Evolutionary conservation across 305 asterid species (phyloP).

Genomic region (Ilex paraguariensis): DNA sequence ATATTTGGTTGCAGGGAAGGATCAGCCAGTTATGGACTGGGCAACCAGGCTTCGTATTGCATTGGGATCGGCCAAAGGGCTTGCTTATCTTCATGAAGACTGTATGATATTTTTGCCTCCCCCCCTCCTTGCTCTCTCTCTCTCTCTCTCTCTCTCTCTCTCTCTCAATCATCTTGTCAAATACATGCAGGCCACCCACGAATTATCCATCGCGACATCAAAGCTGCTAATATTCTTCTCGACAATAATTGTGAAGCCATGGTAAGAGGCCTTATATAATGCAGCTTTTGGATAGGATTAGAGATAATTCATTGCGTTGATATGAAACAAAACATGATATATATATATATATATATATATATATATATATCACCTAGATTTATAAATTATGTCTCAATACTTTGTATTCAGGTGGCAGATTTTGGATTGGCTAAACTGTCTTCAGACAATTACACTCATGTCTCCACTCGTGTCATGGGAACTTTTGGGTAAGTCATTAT

Average conservation of each 20-base stretch:
- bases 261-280: conserved; percentile 26
- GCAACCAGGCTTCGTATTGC: conserved; percentile 57
- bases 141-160: not conserved
- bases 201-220: conserved; percentile 78
- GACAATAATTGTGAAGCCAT: conserved; percentile 70
- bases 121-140: too few species aligned
- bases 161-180: conserved; percentile 1
- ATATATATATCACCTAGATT: not conserved
- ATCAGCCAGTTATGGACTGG: conserved; percentile 66
- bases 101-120: conserved; percentile 27
- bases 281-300: not conserved
- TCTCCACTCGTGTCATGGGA: conserved; percentile 90
- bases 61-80: conserved; percentile 69
- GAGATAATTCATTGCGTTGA: too few species aligned
- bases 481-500: conserved; percentile 58
- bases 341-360: not conserved
- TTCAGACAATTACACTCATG: conserved; percentile 60
- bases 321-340: not conserved
- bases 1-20: conserved; percentile 39
- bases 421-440: conserved; percentile 76
- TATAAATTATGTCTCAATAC: not conserved
- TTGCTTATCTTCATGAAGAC: conserved; percentile 78
- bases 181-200: conserved; percentile 59
- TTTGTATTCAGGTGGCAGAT: conserved; percentile 59
- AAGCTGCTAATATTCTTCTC: conserved; percentile 76